These are phyloP conservation scores for Suaeda aralocaspica DNA, from an alignment of 148 eudicot species.

Conservation along the genomic window DNA sequence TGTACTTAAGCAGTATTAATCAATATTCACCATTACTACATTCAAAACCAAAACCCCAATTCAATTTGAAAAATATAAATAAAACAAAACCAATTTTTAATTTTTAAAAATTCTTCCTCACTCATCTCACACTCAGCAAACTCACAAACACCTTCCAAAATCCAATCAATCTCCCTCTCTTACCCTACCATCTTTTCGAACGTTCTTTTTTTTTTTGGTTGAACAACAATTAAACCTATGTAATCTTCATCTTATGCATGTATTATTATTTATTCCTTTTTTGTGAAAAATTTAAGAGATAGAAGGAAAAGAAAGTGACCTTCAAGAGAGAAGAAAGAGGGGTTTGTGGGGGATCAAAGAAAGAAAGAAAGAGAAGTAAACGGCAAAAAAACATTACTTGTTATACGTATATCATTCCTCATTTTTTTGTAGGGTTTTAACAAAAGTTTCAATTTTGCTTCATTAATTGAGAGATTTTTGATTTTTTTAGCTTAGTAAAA, in stretches of 20 bases:
- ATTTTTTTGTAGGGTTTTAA: constrained; percentile 4
- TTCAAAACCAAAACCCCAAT: background rate
- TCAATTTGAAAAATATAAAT: constrained; percentile 4
- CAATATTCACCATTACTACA: background rate
- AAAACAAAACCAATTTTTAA: constrained; percentile 2
- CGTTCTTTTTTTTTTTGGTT: background rate
- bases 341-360: constrained; percentile 26
- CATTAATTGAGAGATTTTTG: too few species aligned
- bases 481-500: constrained; percentile 13
- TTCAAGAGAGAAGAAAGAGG: constrained; percentile 9
- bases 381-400: constrained; percentile 25
- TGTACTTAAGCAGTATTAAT: background rate
- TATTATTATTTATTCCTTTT: background rate
- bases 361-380: constrained; percentile 38
- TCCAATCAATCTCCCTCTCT: constrained; percentile 8
- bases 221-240: background rate
- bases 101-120: background rate
- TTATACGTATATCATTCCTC: background rate
- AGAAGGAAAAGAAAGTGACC: constrained; percentile 25
- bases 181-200: background rate
- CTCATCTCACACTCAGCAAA: background rate
- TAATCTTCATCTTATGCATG: background rate
- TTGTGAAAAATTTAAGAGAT: constrained; percentile 8
- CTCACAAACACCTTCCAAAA: background rate
- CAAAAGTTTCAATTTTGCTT: too few species aligned